Conservation (phyloP, 352 stramenopile species). For the Elongisporangium prolatum region DNA sequence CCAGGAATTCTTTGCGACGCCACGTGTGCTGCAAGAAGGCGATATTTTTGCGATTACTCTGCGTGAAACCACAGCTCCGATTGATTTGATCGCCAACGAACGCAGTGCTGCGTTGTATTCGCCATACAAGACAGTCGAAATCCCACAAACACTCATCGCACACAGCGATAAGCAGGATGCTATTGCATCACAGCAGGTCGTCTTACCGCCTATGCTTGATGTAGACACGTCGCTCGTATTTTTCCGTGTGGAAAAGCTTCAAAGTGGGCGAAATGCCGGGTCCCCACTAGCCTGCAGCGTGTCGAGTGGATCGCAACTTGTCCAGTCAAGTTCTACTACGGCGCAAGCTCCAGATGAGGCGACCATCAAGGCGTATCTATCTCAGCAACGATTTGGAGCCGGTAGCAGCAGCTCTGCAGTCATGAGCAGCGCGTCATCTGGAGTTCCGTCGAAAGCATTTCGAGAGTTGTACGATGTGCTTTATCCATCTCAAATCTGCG, state of each 20-base stretch:
- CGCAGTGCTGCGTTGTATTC: slow-evolving; percentile 17
- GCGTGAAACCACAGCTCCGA: slow-evolving; percentile 31
- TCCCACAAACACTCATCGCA: slow-evolving; percentile 13
- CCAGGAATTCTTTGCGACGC: slow-evolving; percentile 45
- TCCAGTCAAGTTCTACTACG: slow-evolving; percentile 52
- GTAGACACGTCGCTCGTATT: slow-evolving; percentile 71
- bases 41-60: slow-evolving; percentile 69
- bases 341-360: slow-evolving; percentile 46
- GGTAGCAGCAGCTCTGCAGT: background rate
- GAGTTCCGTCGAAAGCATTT: slow-evolving; percentile 27
- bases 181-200: slow-evolving; percentile 17
- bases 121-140: slow-evolving; percentile 37
- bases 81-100: slow-evolving; percentile 13
- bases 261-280: slow-evolving; percentile 11
- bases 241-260: slow-evolving; percentile 67
- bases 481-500: slow-evolving; percentile 58
- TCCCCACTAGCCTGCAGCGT: slow-evolving; percentile 43
- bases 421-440: background rate
- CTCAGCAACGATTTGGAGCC: slow-evolving; percentile 16
- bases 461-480: slow-evolving; percentile 60
- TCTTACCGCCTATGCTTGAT: slow-evolving; percentile 42
- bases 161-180: background rate
- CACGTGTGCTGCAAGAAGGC: slow-evolving; percentile 57
- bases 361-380: slow-evolving; percentile 45
- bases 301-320: slow-evolving; percentile 57